A percentile compares a stretch with the other conserved stretches of the same genome.
Evolutionary conservation across 2,329 filamentous ascomycete species (phyloP).

Genomic region (Colletotrichum somersetense): DNA sequence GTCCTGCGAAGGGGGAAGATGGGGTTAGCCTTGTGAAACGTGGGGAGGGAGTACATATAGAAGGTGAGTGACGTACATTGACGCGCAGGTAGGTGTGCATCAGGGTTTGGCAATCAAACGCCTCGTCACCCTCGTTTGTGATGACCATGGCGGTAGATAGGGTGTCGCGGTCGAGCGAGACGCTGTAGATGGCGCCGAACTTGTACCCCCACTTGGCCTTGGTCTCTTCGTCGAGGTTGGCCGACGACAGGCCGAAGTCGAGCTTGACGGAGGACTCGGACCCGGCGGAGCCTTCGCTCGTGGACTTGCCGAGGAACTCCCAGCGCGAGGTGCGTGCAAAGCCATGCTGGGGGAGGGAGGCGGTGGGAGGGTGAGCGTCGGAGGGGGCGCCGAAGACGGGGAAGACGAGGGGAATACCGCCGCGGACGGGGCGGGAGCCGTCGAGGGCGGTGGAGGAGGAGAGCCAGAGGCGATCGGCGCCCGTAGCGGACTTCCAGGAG

Average conservation of each 20-base stretch:
- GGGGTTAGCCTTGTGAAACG: not conserved
- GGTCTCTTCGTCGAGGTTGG: slow-evolving; percentile 76
- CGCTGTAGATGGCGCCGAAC: slow-evolving; percentile 93
- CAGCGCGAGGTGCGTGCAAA: slow-evolving; percentile 91
- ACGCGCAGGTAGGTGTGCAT: slow-evolving; percentile 92
- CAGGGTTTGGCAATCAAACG: slow-evolving; percentile 92
- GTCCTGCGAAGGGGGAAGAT: slow-evolving; percentile 68
- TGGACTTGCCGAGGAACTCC: slow-evolving; percentile 93
- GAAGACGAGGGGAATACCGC: slow-evolving; percentile 93
- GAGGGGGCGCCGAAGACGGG: slow-evolving; percentile 91
- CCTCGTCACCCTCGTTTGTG: slow-evolving; percentile 84
- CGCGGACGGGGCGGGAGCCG: slow-evolving; percentile 89
- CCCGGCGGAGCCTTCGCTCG: slow-evolving; percentile 56
- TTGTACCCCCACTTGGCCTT: slow-evolving; percentile 84
- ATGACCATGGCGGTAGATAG: slow-evolving; percentile 87
- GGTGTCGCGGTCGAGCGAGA: slow-evolving; percentile 81
- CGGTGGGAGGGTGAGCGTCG: slow-evolving; percentile 77
- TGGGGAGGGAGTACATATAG: not conserved
- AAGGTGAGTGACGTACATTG: slow-evolving; percentile 64
- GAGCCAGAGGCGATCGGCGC: slow-evolving; percentile 87
- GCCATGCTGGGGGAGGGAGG: slow-evolving; percentile 88
- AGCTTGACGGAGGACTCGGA: slow-evolving; percentile 78
- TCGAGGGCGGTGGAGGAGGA: slow-evolving; percentile 85
- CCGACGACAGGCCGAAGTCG: slow-evolving; percentile 89
- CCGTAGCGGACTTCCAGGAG: slow-evolving; percentile 88